Evolutionary conservation across 2,329 filamentous ascomycete genomes (phyloP).

Genomic region (Amylocarpus encephaloides): DNA sequence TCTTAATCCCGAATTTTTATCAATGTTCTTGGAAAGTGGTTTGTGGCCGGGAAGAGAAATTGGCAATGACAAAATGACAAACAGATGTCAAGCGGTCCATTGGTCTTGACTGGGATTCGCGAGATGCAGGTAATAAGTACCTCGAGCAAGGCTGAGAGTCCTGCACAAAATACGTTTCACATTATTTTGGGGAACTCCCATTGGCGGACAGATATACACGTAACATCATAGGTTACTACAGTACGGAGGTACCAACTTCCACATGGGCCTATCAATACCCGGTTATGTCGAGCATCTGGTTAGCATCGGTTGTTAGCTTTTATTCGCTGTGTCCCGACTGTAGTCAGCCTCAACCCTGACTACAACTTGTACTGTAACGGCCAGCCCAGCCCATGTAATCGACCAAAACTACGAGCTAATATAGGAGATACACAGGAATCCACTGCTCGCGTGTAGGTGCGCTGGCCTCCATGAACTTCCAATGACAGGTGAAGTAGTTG

Average conservation of each 20-base stretch:
- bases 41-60: slow-evolving; percentile 21
- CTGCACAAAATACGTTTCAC: slow-evolving; percentile 7
- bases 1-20: slow-evolving; percentile 4
- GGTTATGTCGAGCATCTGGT: slow-evolving; percentile 2
- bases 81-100: slow-evolving; percentile 19
- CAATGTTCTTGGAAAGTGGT: slow-evolving; percentile 16
- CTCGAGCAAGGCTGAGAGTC: slow-evolving; percentile 21
- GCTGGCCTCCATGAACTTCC: too few relatives aligned
- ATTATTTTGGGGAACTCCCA: slow-evolving; percentile 6
- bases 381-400: too few relatives aligned
- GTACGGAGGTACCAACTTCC: too few relatives aligned
- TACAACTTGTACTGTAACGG: too few relatives aligned
- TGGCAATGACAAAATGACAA: slow-evolving; percentile 27
- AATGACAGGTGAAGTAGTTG: too few relatives aligned
- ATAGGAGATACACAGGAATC: too few relatives aligned
- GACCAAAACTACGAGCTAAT: too few relatives aligned
- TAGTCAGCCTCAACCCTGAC: too few relatives aligned
- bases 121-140: slow-evolving; percentile 19
- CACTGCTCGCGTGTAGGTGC: too few relatives aligned
- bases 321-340: too few relatives aligned
- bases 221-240: not conserved
- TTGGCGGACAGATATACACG: not conserved
- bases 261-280: slow-evolving; percentile 2
- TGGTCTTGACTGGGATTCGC: slow-evolving; percentile 19
- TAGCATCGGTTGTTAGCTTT: not conserved